Percentiles rank a stretch among this genome's conserved stretches.
Conservation (phyloP, 441 rosid genomes). For the Lepidium campestre region DNA sequence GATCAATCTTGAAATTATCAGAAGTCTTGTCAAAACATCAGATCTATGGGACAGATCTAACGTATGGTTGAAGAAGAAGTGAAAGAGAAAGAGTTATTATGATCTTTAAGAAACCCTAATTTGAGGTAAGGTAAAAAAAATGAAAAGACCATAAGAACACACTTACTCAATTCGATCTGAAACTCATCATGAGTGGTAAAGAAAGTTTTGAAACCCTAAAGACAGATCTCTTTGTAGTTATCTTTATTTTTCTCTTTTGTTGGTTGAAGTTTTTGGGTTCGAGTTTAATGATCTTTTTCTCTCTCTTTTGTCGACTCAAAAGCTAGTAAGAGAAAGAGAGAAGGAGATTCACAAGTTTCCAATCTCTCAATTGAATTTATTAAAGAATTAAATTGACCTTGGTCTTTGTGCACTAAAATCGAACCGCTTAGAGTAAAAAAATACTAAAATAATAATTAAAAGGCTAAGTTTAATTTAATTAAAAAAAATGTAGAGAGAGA, state of each 20-base stretch:
- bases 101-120: constrained; percentile 22
- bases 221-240: constrained; percentile 23
- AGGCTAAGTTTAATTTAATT: background rate
- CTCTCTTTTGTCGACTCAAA: constrained; percentile 24
- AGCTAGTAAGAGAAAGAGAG: constrained; percentile 6
- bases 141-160: constrained; percentile 5
- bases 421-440: constrained; percentile 17
- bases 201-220: constrained; percentile 21
- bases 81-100: background rate
- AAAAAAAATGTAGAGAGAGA: constrained; percentile 1
- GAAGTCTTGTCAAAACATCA: constrained; percentile 2
- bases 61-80: background rate
- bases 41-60: constrained; percentile 23
- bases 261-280: constrained; percentile 23
- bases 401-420: constrained; percentile 26
- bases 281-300: constrained; percentile 25
- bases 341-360: constrained; percentile 16
- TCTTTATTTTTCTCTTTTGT: constrained; percentile 11
- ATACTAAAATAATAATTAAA: background rate
- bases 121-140: background rate
- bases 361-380: constrained; percentile 21
- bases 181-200: background rate
- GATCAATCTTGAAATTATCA: background rate
- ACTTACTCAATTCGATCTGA: constrained; percentile 23
- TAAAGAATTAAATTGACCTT: constrained; percentile 31